A percentile compares a stretch with the other conserved stretches of the same genome.
phyloP scores from a whole-genome alignment of 768 basidiomycete genomes.

The Cytidiella melzeri region DNA sequence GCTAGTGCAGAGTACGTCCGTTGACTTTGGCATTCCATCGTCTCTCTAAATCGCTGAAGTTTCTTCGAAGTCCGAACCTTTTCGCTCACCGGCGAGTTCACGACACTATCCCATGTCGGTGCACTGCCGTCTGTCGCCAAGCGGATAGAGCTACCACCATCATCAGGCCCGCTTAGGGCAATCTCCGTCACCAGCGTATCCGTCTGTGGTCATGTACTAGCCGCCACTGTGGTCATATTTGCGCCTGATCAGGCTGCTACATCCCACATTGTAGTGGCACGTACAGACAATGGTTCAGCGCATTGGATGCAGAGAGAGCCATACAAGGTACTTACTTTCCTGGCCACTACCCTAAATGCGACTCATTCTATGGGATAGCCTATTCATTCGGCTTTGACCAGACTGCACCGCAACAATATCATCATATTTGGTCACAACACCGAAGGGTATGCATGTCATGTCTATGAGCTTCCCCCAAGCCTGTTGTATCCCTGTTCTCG shows the following conservation, averaged over 20 bases:
- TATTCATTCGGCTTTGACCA: conserved; percentile 29
- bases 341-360: neutral
- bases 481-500: neutral
- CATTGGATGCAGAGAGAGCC: conserved; percentile 19
- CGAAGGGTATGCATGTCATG: conserved; percentile 25
- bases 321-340: conserved; percentile 11
- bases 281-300: conserved; percentile 13
- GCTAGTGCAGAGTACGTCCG: conserved; percentile 19
- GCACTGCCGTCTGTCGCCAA: conserved; percentile 3
- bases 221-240: conserved; percentile 17
- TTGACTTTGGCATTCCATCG: neutral
- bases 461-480: conserved; percentile 25
- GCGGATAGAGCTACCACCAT: conserved; percentile 9
- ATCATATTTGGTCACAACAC: conserved; percentile 27
- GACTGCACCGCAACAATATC: conserved; percentile 26
- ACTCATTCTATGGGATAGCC: conserved; percentile 15
- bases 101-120: conserved; percentile 4
- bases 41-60: conserved; percentile 1
- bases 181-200: conserved; percentile 9
- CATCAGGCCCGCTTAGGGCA: neutral
- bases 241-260: conserved; percentile 14
- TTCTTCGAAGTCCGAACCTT: conserved; percentile 13
- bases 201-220: conserved; percentile 11
- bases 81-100: neutral
- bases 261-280: conserved; percentile 17